Evolutionary conservation across 345 rosid genomes (phyloP), one percentile per base, ranked within the genome.

Genomic region (Lagerstroemia speciosa): DNA sequence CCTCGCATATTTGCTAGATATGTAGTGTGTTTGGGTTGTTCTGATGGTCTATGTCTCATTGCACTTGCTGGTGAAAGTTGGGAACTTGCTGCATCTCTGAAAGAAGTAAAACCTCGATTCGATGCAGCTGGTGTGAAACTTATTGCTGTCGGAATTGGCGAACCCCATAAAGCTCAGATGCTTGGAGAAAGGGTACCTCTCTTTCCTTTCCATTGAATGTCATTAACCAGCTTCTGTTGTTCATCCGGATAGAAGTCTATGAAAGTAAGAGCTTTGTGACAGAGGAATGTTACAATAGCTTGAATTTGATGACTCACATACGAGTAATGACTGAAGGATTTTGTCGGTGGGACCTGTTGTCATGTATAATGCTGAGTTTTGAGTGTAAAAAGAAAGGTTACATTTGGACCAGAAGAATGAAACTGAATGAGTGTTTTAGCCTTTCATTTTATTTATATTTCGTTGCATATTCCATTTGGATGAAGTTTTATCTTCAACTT

Each of bases 71-170:
- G 69, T 68, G 40, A 27, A 75, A 93, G 98, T 71, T 93, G 98
- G 98, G 96, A 93, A 53, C 77, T 91, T 79, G 98, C 94, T 52
- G 78, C 86, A 5, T 76, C 76, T 8, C 69, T 91, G 66, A 93
- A 84, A 82, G 91, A 84, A 77, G 78, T 81, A 7, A 93, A 84
- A 75, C 77, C 83, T 6, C 80, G 79, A 73, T 86, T 91, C 61
- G 94, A 93, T 22, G 76, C 85, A 8, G 91, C 98, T 68, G 98
- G 94, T 64, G 96, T 87, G 29, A 87, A 87, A 38, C 78, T 93
- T 50, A 78, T 89, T 40, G 98, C 91, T 64, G 78, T 89, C 65
- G 98, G 97, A 69, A 89, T 93, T 81, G 98, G 97, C 37, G 74
- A 83, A 38, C 96, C 96, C 74, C 76, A 84, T 67, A 90, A 93